Conservation (phyloP, 768 basidiomycete species). For the Agrocybe praecox region DNA sequence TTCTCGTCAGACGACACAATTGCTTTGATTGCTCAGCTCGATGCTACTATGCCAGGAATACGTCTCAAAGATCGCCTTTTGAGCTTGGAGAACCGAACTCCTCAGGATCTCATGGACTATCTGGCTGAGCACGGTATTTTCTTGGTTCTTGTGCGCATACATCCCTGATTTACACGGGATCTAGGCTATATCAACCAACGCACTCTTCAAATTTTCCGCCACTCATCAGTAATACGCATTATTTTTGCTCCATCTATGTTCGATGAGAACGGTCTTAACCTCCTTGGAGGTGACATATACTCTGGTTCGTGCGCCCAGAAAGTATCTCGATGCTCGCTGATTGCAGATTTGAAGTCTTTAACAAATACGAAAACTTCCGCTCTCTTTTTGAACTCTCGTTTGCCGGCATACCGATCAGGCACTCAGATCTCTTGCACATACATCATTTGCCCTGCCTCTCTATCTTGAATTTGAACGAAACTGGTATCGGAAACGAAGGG, state of each 20-base stretch:
- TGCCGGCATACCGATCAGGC: constrained; percentile 41
- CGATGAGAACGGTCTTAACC: constrained; percentile 52
- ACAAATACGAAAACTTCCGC: constrained; percentile 51
- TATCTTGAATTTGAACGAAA: constrained; percentile 49
- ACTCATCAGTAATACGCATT: constrained; percentile 45
- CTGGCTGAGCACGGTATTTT: constrained; percentile 37
- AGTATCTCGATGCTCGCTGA: constrained; percentile 1
- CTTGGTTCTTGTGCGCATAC: neutral
- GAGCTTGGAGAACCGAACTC: constrained; percentile 28
- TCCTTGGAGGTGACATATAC: constrained; percentile 44
- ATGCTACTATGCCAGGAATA: constrained; percentile 47
- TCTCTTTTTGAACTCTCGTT: constrained; percentile 55
- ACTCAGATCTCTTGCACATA: constrained; percentile 52
- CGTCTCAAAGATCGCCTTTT: constrained; percentile 45
- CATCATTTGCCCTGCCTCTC: constrained; percentile 55
- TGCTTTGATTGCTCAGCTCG: constrained; percentile 38
- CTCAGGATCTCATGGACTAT: constrained; percentile 46
- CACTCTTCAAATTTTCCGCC: constrained; percentile 46
- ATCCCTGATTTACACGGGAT: neutral
- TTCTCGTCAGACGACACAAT: constrained; percentile 25
- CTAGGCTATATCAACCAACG: constrained; percentile 51
- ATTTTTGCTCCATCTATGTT: constrained; percentile 46
- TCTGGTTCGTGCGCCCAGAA: constrained; percentile 32
- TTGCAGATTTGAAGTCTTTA: constrained; percentile 44
- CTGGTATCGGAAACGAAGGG: constrained; percentile 66